These are phyloP conservation scores for Ustilago vetiveriae DNA, from an alignment of 1,284 basidiomycete species.

Conservation along the genomic window DNA sequence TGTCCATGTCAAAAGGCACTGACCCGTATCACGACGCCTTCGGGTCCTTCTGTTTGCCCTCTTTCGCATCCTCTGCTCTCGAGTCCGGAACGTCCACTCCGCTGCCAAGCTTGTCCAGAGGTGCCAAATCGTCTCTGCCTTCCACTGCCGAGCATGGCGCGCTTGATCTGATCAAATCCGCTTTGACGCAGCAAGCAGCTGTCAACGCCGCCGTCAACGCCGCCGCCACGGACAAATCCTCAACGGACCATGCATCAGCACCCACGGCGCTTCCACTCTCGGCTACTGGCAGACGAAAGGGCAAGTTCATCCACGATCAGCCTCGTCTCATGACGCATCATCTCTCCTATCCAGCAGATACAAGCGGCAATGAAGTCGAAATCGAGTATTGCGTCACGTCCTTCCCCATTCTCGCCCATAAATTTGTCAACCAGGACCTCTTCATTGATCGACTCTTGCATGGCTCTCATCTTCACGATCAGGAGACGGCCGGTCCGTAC, in stretches of 20 bases:
- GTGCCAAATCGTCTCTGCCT: conserved; percentile 15
- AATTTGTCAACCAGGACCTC: conserved; percentile 37
- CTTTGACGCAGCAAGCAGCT: conserved; percentile 21
- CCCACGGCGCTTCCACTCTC: conserved; percentile 20
- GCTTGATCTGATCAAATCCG: conserved; percentile 35
- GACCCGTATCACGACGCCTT: conserved; percentile 66
- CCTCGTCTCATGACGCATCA: conserved; percentile 64
- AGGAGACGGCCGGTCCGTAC: conserved; percentile 12
- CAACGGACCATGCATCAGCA: conserved; percentile 5
- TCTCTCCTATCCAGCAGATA: conserved; percentile 34
- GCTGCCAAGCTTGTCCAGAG: conserved; percentile 25
- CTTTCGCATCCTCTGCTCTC: conserved; percentile 59
- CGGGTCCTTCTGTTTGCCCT: conserved; percentile 63
- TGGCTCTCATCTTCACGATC: conserved; percentile 13
- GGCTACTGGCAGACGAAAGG: conserved; percentile 43
- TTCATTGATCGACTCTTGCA: conserved; percentile 44
- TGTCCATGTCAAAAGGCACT: conserved; percentile 60
- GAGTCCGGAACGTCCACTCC: conserved; percentile 62
- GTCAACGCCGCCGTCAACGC: neutral
- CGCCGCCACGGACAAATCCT: conserved; percentile 7
- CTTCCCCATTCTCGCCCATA: conserved; percentile 55
- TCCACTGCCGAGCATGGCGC: conserved; percentile 23
- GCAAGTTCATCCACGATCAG: conserved; percentile 56
- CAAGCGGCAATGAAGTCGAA: conserved; percentile 33
- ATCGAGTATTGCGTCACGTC: conserved; percentile 59